phyloP scores from a whole-genome alignment of 2,329 filamentous ascomycete species.

The Fusarium sp. region DNA sequence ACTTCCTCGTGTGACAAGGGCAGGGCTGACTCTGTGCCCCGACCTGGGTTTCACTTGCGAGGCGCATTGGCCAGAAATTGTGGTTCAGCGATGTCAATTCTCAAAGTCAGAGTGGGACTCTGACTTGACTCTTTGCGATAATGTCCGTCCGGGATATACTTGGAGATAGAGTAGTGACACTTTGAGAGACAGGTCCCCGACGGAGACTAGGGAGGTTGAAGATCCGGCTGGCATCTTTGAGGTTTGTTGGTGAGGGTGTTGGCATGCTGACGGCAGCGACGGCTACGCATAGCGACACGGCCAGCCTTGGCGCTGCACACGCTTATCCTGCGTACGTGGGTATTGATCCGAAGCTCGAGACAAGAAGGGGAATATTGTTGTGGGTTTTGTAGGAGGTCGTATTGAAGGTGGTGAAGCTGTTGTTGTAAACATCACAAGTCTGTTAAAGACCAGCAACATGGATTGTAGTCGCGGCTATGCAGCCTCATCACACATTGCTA shows the following conservation, averaged over 20 bases:
- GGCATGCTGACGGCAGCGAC: neutral
- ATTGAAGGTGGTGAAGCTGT: neutral
- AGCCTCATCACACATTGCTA: neutral
- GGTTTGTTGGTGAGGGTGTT: neutral
- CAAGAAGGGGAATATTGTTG: neutral
- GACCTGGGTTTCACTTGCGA: neutral
- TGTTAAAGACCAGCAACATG: neutral
- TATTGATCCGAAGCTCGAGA: neutral
- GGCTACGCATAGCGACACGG: neutral
- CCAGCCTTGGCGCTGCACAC: neutral
- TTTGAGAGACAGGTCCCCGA: neutral
- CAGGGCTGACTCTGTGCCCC: neutral
- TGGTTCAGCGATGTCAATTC: slow-evolving; percentile 31
- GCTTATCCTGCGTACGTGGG: neutral
- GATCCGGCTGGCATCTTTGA: neutral
- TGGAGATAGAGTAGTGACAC: neutral
- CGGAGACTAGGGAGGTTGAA: neutral
- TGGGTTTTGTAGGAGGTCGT: neutral
- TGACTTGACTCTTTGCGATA: neutral
- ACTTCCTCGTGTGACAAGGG: slow-evolving; percentile 1
- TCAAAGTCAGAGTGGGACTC: slow-evolving; percentile 5
- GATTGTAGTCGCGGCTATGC: neutral
- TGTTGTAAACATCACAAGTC: neutral
- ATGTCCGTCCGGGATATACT: neutral
- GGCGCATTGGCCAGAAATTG: slow-evolving; percentile 26